A percentile compares a stretch with the other conserved stretches of the same genome.
Conservation (phyloP, 2,329 filamentous ascomycete genomes). For the Myriosclerotinia scirpicola region DNA sequence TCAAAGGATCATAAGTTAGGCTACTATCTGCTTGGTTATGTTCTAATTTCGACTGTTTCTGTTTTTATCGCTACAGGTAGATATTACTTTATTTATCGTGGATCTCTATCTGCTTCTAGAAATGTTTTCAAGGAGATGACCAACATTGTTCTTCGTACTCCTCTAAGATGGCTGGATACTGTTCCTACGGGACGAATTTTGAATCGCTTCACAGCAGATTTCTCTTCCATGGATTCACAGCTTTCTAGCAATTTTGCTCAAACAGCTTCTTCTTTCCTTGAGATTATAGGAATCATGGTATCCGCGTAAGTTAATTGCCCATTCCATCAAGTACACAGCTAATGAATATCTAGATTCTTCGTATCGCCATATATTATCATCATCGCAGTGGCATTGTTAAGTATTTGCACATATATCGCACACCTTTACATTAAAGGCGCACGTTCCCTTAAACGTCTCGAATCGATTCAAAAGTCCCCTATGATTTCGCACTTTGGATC, state of each 20-base stretch:
- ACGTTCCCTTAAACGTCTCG: conserved; percentile 70
- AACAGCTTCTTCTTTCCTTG: conserved; percentile 56
- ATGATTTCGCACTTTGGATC: conserved; percentile 69
- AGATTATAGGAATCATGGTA: conserved; percentile 62
- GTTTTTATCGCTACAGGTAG: conserved; percentile 50
- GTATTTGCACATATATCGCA: conserved; percentile 45
- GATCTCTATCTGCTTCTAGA: conserved; percentile 65
- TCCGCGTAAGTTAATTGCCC: conserved; percentile 47
- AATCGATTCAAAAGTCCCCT: conserved; percentile 72
- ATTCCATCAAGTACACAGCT: not conserved
- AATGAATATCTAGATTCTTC: conserved; percentile 42
- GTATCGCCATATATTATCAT: conserved; percentile 66
- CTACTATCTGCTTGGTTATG: conserved; percentile 68
- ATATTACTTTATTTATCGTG: conserved; percentile 61
- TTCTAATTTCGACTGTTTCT: conserved; percentile 56
- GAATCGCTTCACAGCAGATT: conserved; percentile 76
- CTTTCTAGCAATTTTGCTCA: conserved; percentile 63
- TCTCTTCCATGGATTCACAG: conserved; percentile 67
- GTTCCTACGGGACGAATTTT: conserved; percentile 72
- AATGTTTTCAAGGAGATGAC: conserved; percentile 65
- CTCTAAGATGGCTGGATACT: conserved; percentile 74
- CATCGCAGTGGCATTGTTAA: conserved; percentile 47
- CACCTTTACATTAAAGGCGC: conserved; percentile 64
- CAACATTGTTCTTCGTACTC: conserved; percentile 64
- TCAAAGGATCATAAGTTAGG: conserved; percentile 20